phyloP scores from a whole-genome alignment of 1,284 basidiomycete genomes.

The Laetiporus sulphureus region DNA sequence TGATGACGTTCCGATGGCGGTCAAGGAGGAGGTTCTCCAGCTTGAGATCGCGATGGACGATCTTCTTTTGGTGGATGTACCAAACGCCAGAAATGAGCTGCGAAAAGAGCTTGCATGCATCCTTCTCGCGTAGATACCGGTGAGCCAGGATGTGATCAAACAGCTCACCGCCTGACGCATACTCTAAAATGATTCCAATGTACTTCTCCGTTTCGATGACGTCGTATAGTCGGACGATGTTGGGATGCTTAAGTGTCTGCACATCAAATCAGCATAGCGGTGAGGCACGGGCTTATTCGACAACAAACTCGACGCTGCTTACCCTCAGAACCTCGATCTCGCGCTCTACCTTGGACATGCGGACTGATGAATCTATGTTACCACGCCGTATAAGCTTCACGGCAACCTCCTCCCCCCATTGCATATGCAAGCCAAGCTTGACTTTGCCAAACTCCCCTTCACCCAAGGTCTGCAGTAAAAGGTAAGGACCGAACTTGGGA shows the following conservation, averaged over 20 bases:
- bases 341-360: conserved; percentile 94
- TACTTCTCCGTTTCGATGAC: conserved; percentile 99
- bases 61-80: conserved; percentile 99
- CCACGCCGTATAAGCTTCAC: conserved; percentile 96
- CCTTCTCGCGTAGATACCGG: conserved; percentile 92
- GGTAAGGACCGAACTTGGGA: conserved; percentile 91
- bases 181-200: conserved; percentile 99
- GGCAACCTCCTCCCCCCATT: conserved; percentile 98
- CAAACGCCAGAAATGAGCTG: conserved; percentile 98
- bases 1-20: conserved; percentile 96
- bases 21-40: conserved; percentile 97
- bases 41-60: conserved; percentile 98
- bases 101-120: conserved; percentile 94
- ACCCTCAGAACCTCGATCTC: conserved; percentile 97
- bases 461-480: conserved; percentile 91
- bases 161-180: conserved; percentile 95
- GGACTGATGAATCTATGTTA: conserved; percentile 81
- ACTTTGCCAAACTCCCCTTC: conserved; percentile 99
- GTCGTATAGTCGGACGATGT: conserved; percentile 97
- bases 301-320: conserved; percentile 26
- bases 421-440: conserved; percentile 91
- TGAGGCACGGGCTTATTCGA: conserved; percentile 7
- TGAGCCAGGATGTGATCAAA: conserved; percentile 99
- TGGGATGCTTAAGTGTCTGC: conserved; percentile 92
- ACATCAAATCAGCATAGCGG: conserved; percentile 10